Conservation (phyloP, 345 rosid genomes). For the Rhodamnia rubescens region DNA sequence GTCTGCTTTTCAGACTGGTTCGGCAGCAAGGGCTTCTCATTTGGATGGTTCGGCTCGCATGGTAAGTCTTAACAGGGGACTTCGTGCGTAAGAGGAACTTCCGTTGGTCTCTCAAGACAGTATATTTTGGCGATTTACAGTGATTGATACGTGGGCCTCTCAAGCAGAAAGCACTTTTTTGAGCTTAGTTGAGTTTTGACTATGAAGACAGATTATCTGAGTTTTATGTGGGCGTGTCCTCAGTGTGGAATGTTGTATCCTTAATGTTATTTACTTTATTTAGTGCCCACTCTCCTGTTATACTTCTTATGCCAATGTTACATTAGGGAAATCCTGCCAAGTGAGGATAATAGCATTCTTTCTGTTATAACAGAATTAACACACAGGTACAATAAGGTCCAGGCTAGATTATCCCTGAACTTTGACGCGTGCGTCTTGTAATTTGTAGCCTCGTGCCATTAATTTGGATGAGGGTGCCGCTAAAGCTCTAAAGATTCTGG, state of each 20-base stretch:
- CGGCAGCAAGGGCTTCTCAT: constrained; percentile 36
- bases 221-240: background rate
- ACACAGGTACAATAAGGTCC: background rate
- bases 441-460: background rate
- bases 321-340: background rate
- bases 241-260: background rate
- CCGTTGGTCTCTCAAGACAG: background rate
- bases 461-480: background rate
- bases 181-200: background rate
- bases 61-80: constrained; percentile 60
- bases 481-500: background rate
- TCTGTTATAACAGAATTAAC: background rate
- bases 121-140: background rate
- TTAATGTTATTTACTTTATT: background rate
- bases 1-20: constrained; percentile 5
- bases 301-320: background rate
- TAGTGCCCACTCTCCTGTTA: background rate
- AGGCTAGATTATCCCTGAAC: background rate
- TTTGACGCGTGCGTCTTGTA: background rate
- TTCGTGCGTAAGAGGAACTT: constrained; percentile 15
- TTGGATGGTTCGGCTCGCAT: constrained; percentile 50
- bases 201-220: background rate
- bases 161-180: background rate
- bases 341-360: background rate
- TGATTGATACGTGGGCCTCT: background rate